Evolutionary conservation across 768 basidiomycete species (phyloP).

Genomic region (Tylopilus sp.): DNA sequence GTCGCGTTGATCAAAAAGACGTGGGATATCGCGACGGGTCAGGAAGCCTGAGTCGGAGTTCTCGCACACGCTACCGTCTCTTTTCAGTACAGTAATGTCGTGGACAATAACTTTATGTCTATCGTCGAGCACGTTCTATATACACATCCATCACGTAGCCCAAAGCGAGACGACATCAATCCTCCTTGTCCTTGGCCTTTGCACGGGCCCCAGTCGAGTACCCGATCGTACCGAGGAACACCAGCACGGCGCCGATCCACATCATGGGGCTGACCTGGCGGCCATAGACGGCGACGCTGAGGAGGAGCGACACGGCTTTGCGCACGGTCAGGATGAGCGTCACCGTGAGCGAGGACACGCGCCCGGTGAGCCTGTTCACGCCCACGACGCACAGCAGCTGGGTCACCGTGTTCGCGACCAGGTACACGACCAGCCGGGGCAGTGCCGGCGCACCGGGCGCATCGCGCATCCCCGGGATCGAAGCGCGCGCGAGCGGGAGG

Average conservation of each 20-base stretch:
- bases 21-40: conserved; percentile 70
- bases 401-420: conserved; percentile 75
- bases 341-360: conserved; percentile 71
- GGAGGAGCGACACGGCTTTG: conserved; percentile 72
- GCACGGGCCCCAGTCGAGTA: conserved; percentile 45
- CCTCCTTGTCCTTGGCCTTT: conserved; percentile 24
- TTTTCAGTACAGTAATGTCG: not conserved
- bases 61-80: not conserved
- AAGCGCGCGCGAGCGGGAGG: conserved; percentile 10
- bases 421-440: conserved; percentile 59
- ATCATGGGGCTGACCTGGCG: conserved; percentile 43
- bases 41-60: conserved; percentile 39
- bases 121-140: conserved; percentile 6
- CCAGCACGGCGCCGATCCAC: conserved; percentile 67
- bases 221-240: conserved; percentile 66
- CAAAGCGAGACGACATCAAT: conserved; percentile 4
- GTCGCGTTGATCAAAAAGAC: conserved; percentile 58
- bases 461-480: no score
- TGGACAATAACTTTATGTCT: conserved; percentile 18
- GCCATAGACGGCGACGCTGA: conserved; percentile 59
- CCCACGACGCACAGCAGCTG: conserved; percentile 85
- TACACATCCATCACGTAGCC: not conserved
- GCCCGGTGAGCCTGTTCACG: conserved; percentile 80
- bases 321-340: conserved; percentile 78
- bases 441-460: conserved; percentile 25